Conservation (phyloP, 2,329 filamentous ascomycete genomes). For the Ambrosiella cleistominuta region DNA sequence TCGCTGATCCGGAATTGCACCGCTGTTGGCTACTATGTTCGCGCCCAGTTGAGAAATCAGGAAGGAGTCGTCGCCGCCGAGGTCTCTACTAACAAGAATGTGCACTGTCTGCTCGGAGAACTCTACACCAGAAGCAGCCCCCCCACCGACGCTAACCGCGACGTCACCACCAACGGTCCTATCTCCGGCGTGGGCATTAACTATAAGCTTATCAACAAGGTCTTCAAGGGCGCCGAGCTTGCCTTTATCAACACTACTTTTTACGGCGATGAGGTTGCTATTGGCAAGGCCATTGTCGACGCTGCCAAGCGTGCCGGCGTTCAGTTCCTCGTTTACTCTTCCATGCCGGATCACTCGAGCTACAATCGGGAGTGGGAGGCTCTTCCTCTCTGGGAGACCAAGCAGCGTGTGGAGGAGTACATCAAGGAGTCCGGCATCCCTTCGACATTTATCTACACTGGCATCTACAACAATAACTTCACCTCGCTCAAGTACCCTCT, state of each 20-base stretch:
- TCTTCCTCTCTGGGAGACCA: constrained; percentile 78
- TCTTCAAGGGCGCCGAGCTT: constrained; percentile 70
- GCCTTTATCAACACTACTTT: constrained; percentile 98
- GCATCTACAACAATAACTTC: constrained; percentile 99
- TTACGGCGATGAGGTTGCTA: constrained; percentile 83
- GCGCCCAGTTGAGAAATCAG: constrained; percentile 74
- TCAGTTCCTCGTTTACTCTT: constrained; percentile 88
- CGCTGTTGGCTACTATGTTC: constrained; percentile 82
- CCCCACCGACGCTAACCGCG: constrained; percentile 29
- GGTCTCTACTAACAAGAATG: constrained; percentile 63
- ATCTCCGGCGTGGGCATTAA: constrained; percentile 52
- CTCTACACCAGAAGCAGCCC: constrained; percentile 37
- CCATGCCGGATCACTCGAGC: constrained; percentile 84
- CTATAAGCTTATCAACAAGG: constrained; percentile 50
- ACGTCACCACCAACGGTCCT: constrained; percentile 51
- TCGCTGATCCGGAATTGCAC: constrained; percentile 88
- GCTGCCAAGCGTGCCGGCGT: constrained; percentile 72
- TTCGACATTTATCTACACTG: constrained; percentile 85
- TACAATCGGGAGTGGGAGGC: constrained; percentile 64
- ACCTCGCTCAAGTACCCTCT: constrained; percentile 81
- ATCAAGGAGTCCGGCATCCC: constrained; percentile 66
- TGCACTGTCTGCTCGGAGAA: constrained; percentile 46
- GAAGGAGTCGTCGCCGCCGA: constrained; percentile 81
- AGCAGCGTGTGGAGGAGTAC: constrained; percentile 86
- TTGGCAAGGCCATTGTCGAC: constrained; percentile 75